A percentile compares a stretch with the other conserved stretches of the same genome.
Conservation (phyloP, 805 yeast species). For the Yamadazyma sp. region DNA sequence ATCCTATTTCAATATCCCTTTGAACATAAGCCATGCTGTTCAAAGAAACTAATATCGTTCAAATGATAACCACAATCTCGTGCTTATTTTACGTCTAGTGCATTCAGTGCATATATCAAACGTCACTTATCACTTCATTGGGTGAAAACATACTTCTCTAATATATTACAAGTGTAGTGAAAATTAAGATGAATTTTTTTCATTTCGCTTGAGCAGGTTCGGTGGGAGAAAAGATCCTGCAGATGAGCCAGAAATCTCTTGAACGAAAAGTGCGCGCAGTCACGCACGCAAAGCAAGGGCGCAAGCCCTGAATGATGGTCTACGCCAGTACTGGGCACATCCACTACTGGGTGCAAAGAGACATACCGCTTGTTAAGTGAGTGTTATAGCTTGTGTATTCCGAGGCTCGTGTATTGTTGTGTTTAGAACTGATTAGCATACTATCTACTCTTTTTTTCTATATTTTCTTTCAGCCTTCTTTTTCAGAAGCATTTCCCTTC, state of each 20-base stretch:
- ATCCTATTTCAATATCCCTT: no score
- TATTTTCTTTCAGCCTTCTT: conserved; percentile 44
- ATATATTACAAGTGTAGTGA: conserved; percentile 14
- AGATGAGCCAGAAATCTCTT: conserved; percentile 1
- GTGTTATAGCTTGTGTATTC: not conserved
- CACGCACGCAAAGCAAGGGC: conserved; percentile 7
- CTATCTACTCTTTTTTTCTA: conserved; percentile 18
- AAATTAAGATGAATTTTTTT: conserved; percentile 16
- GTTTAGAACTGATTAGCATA: no score
- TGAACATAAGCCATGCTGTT: no score
- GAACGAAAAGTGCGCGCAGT: conserved; percentile 1
- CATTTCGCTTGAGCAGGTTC: conserved; percentile 10
- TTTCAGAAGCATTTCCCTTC: conserved; percentile 67
- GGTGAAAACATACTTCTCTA: conserved; percentile 13
- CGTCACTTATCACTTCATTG: conserved; percentile 2
- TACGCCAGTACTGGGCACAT: no score
- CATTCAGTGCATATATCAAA: not conserved
- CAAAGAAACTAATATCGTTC: no score
- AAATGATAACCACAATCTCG: no score
- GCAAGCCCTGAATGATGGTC: conserved; percentile 4
- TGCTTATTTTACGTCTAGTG: no score
- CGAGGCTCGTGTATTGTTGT: no score
- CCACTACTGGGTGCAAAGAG: conserved; percentile 1
- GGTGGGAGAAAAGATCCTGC: conserved; percentile 10
- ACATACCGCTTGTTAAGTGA: not conserved